Evolutionary conservation across 2,329 filamentous ascomycete genomes (phyloP).

Genomic region (Camillea tinctor): DNA sequence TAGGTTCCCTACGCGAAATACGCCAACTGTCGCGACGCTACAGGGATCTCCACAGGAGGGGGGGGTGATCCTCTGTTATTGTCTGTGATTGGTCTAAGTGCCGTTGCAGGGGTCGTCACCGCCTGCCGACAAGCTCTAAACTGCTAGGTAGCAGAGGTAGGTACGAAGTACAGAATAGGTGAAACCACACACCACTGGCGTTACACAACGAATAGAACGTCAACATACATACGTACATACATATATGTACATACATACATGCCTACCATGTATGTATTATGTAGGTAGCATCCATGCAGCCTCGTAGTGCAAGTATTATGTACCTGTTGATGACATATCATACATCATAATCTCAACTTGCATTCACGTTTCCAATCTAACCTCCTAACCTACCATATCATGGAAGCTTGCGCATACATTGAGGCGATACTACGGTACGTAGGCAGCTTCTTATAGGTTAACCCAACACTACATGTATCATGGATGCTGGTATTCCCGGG

Average conservation of each 20-base stretch:
- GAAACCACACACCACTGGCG: conserved; percentile 2
- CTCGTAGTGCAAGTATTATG: background rate
- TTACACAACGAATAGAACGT: conserved; percentile 3
- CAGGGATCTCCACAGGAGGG: conserved; percentile 5
- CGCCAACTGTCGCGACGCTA: conserved; percentile 26
- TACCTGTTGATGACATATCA: background rate
- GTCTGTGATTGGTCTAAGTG: background rate
- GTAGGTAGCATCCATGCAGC: background rate
- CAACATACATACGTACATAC: background rate
- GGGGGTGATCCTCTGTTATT: background rate
- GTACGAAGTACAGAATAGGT: background rate
- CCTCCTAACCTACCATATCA: background rate
- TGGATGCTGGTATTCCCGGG: too few species aligned
- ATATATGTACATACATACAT: too few species aligned
- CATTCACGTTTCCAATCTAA: background rate
- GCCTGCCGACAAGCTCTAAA: background rate
- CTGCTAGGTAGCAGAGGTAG: background rate
- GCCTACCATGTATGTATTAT: too few species aligned
- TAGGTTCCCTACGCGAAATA: conserved; percentile 21
- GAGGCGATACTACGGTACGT: too few species aligned
- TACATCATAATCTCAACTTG: background rate
- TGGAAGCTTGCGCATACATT: too few species aligned
- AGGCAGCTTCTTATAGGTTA: too few species aligned
- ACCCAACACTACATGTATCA: too few species aligned
- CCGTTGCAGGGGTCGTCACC: background rate